These are phyloP conservation scores for Claviceps quebecensis DNA, from an alignment of 2,329 filamentous ascomycete genomes.

Conservation along the genomic window DNA sequence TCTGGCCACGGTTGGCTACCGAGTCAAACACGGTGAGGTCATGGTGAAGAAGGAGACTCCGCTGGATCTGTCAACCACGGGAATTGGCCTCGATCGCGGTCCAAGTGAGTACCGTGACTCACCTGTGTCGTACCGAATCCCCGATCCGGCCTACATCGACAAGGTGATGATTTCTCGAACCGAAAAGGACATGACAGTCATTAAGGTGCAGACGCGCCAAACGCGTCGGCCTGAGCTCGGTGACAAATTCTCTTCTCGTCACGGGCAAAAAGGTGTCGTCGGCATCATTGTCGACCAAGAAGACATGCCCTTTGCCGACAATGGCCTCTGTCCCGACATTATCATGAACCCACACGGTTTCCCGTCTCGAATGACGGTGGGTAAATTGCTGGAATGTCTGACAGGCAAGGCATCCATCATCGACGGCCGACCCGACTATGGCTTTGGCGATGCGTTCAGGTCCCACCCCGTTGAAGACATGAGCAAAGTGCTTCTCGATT, in stretches of 20 bases:
- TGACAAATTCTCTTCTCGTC: constrained; percentile 96
- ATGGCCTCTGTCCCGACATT: constrained; percentile 86
- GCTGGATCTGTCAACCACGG: constrained; percentile 58
- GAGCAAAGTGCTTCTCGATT: constrained; percentile 66
- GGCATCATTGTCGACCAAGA: constrained; percentile 94
- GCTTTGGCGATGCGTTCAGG: constrained; percentile 67
- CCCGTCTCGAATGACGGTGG: constrained; percentile 97
- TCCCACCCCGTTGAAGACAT: constrained; percentile 77
- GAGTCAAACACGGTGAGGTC: constrained; percentile 63
- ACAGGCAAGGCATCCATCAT: constrained; percentile 89
- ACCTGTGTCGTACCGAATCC: constrained; percentile 64
- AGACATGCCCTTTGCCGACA: constrained; percentile 90
- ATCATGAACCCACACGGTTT: constrained; percentile 99
- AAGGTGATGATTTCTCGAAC: constrained; percentile 90
- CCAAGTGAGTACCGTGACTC: constrained; percentile 52
- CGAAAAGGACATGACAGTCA: constrained; percentile 69
- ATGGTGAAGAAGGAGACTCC: constrained; percentile 87
- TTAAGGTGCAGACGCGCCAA: constrained; percentile 94
- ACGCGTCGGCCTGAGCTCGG: constrained; percentile 88
- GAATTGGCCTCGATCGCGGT: constrained; percentile 53
- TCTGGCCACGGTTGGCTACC: constrained; percentile 71
- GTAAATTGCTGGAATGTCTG: constrained; percentile 90
- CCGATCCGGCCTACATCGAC: constrained; percentile 81
- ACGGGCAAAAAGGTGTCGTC: constrained; percentile 96
- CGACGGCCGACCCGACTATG: constrained; percentile 74